Conservation (phyloP, 2,329 filamentous ascomycete species). For the Corynespora cassiicola region DNA sequence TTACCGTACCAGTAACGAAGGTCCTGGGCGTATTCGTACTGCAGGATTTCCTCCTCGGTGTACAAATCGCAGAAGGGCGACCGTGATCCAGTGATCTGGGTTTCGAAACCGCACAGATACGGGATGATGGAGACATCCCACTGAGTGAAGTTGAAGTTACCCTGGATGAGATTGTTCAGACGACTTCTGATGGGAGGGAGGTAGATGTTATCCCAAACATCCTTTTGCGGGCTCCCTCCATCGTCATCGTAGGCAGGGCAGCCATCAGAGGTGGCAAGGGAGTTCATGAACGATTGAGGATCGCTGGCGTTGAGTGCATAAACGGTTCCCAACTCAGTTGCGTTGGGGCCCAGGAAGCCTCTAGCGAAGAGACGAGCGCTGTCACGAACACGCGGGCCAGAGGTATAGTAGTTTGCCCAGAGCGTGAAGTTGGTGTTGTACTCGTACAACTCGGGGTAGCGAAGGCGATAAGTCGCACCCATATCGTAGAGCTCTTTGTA, state of each 20-base stretch:
- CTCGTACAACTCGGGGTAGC: slow-evolving; percentile 57
- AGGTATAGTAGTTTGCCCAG: slow-evolving; percentile 69
- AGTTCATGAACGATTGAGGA: slow-evolving; percentile 65
- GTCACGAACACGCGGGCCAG: slow-evolving; percentile 63
- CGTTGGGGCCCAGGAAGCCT: slow-evolving; percentile 66
- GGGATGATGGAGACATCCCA: slow-evolving; percentile 65
- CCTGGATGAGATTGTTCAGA: slow-evolving; percentile 61
- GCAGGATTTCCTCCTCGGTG: slow-evolving; percentile 65
- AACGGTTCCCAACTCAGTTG: slow-evolving; percentile 61
- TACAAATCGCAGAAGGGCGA: slow-evolving; percentile 70
- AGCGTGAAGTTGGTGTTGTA: slow-evolving; percentile 61
- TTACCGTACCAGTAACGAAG: slow-evolving; percentile 72
- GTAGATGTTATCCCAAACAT: slow-evolving; percentile 59
- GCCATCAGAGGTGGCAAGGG: slow-evolving; percentile 67
- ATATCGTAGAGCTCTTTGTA: slow-evolving; percentile 67
- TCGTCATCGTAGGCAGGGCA: slow-evolving; percentile 66
- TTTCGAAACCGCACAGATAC: slow-evolving; percentile 75
- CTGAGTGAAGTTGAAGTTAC: slow-evolving; percentile 61
- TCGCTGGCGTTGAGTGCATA: slow-evolving; percentile 64
- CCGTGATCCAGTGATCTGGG: slow-evolving; percentile 65
- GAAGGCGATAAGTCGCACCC: slow-evolving; percentile 56
- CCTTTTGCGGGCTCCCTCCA: slow-evolving; percentile 56
- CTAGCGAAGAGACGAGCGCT: slow-evolving; percentile 67
- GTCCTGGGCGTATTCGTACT: slow-evolving; percentile 73
- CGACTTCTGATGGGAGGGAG: slow-evolving; percentile 61